These are phyloP conservation scores for Priceomyces medius DNA, from an alignment of 805 yeast species.

Conservation along the genomic window DNA sequence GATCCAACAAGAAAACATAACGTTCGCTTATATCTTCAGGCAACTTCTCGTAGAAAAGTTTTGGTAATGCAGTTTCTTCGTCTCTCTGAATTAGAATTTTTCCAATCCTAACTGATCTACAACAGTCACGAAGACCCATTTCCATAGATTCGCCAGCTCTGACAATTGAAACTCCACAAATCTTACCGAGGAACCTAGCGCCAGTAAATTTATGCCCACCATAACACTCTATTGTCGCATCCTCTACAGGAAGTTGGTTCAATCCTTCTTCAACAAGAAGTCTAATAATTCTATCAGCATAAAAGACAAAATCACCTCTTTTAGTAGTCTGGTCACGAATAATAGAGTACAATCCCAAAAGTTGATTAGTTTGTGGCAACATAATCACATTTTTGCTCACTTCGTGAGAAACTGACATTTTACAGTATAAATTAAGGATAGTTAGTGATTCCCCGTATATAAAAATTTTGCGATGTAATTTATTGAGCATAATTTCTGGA, in stretches of 20 bases:
- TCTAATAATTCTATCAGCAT: constrained; percentile 92
- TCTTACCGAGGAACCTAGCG: constrained; percentile 80
- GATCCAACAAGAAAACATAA: constrained; percentile 88
- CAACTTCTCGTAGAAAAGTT: constrained; percentile 86
- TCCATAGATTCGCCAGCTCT: constrained; percentile 99
- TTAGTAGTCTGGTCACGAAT: constrained; percentile 79
- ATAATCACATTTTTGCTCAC: constrained; percentile 56
- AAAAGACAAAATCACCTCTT: constrained; percentile 92
- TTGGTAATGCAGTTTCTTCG: constrained; percentile 94
- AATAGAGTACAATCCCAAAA: constrained; percentile 82
- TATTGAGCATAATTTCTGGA: too few relatives aligned
- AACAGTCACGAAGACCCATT: constrained; percentile 95
- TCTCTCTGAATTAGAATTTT: constrained; percentile 96
- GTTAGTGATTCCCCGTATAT: too few relatives aligned
- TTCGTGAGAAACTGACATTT: constrained; percentile 19
- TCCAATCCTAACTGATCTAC: constrained; percentile 94
- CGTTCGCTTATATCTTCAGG: constrained; percentile 90
- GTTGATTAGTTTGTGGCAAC: constrained; percentile 86
- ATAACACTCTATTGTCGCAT: constrained; percentile 68
- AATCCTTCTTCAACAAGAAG: constrained; percentile 93
- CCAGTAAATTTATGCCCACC: constrained; percentile 74
- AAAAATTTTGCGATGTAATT: too few relatives aligned
- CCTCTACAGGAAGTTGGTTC: constrained; percentile 87
- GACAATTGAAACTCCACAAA: constrained; percentile 96
- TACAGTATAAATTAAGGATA: constrained; percentile 3